Base-by-base conservation (phyloP, 2,329 filamentous ascomycete species). In the Apiospora aurea region DNA sequence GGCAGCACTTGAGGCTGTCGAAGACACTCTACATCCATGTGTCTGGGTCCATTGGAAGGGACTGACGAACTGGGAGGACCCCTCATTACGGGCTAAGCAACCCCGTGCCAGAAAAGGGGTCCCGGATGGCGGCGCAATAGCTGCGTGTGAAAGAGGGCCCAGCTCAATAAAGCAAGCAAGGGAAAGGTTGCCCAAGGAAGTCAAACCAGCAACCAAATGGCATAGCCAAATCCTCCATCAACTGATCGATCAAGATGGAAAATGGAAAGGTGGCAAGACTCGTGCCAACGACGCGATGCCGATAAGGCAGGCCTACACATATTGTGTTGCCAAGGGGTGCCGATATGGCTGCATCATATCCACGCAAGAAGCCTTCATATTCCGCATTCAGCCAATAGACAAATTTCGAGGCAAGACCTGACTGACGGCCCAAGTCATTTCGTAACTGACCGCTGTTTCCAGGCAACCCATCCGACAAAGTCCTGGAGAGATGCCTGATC, bases 271-370 rank as follows among this genome's bases (percentile, higher is more conserved):
- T 2, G 38, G 38, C 21, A 34, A 38, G 38, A 5, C 21, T 7
- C 1, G 6, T 16, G 16, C 1, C 16, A 64, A 64, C 57, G 13
- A 38, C 2, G 57, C 57, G 16, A 64, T 38, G 57, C 57, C 26
- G 13, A 64, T 64, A 26, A 18, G 26, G 16, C 57, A 64, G 38
- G 26, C 26, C 16, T 64, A 21, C 29, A 64, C 57, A 14, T 64
- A 64, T n/a, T 38, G 26, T 64, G 26, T 61, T 5, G 8, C 4
- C 4, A 38, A 64, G 26, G 57, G 57, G 10, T 64, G 2, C 82
- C 83, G 6, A 81, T 77, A 70, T 81, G 82, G 21, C 76, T 70
- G 68, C 80, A 76, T 53, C 81, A 80, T 70, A 76, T 75, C 21
- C 77, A 78, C 7, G 79, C 76, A 51, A 80, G 80, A 67, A 43